Base-by-base conservation (phyloP, 2,329 filamentous ascomycete genomes). In the Alternaria sp. region DNA sequence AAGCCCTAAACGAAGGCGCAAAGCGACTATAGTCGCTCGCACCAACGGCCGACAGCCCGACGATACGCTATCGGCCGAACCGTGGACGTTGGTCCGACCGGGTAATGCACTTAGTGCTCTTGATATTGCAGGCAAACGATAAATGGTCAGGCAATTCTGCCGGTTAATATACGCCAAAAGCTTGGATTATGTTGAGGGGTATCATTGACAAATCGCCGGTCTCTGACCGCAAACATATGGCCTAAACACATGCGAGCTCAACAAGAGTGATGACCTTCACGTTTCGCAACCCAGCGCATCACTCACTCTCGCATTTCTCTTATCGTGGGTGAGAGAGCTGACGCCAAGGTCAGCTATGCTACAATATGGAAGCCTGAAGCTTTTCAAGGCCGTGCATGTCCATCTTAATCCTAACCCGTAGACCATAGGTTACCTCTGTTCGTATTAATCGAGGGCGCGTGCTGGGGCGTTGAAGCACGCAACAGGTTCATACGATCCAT, bases 31-130 rank as follows among this genome's bases (percentile, higher is more conserved):
- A 9, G 8, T 45, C 51, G 29, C 39, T 48, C 42, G 52, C 42
- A 6, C 9, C 36, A 42, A 21, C 44, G 36, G 52, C 52, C 52
- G 52, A 55, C 29, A 50, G 44, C 11, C 52, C 52, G 44, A 55
- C 9, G 28, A n/a, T 23, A 31, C 44, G 21, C 52, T 33, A 41
- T 39, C 44, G 28, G 21, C 36, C 36, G 41, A 54, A 24, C 6
- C 17, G 2, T 9, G 3, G n/a, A 29, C 6, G 34, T 34, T 29
- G 40, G n/a, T 34, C 50, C 9, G 39, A 4, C 1, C 42, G n/a
- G 17, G 17, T 3, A 23, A 23, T 2, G 23, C 9, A 17, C 14
- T 21, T 36, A 33, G 21, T 52, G 39, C 29, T 26, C 23, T 28
- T n/a, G 14, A 34, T 41, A 34, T 21, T 24, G 9, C 13, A 48